Evolutionary conservation across 176 grass and related monocot species (phyloP), one percentile per base, ranked within the genome.

Genomic region (Avena sativa): DNA sequence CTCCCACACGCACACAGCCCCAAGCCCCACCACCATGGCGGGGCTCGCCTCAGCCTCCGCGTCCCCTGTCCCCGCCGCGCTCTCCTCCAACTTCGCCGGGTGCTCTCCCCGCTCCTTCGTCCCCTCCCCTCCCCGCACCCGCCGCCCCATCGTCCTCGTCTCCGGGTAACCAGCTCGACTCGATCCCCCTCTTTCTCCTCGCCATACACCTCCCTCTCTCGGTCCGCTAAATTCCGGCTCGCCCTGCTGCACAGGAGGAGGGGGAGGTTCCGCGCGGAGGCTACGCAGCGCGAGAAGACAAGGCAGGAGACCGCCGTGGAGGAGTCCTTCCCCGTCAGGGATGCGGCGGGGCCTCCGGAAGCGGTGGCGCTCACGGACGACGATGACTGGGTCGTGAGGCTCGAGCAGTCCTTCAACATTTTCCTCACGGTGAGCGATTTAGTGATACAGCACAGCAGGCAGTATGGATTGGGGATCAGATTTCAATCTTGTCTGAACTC

Each of bases 351-450:
- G 13, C 63, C 63, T 2, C 63, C 63, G 63, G 63, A 66, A 14
- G 26, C 26, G 63, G 26, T 66, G 63, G 26, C 63, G 14, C 63
- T 66, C 26, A 66, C 63, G 26, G 63, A 66, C 26, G 63, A 52
- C 72, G 72, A 50, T 9, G 72, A 52, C 57, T 95, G 93, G 89
- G 88, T 82, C 76, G 79, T 98, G 12, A 93, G 85, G 53, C 64
- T 98, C 43, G 95, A 98, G 87, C 95, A 98, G 76, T 93, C 93
- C 12, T 70, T 98, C 28, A 98, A 98, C 86, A 83, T 92, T 47
- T 95, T 98, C 83, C 89, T 93, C 25, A 90, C 86, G 72, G 95
- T 95, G 87, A 86, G 83, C 23, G 26, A 66, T 32, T 32, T 32
- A 34, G 12, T 66, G 63, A 34, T 66, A 34, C 63, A 66, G 2